Conservation (phyloP, 805 yeast genomes). For the Metschnikowia gelsemii region DNA sequence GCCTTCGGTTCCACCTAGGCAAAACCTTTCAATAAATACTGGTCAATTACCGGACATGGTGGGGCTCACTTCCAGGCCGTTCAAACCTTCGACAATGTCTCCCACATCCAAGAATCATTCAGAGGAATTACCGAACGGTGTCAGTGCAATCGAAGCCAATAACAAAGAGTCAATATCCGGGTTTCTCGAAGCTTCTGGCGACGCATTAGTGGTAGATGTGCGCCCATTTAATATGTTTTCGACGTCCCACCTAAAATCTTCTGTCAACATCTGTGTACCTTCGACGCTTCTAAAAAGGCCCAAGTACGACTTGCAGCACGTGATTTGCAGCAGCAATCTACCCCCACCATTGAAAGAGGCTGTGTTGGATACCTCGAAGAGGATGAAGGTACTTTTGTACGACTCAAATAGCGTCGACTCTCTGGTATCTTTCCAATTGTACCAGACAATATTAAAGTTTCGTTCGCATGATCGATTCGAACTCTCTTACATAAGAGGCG, state of each 20-base stretch:
- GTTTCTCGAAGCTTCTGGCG: background rate
- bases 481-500: constrained; percentile 29
- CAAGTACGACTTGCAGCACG: constrained; percentile 32
- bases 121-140: constrained; percentile 15
- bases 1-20: constrained; percentile 4
- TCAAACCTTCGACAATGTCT: constrained; percentile 9
- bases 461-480: constrained; percentile 22
- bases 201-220: constrained; percentile 32
- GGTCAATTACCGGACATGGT: background rate
- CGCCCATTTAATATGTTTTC: constrained; percentile 40
- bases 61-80: constrained; percentile 5
- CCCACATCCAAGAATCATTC: constrained; percentile 21
- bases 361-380: constrained; percentile 18
- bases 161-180: constrained; percentile 9
- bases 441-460: constrained; percentile 37
- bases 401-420: constrained; percentile 29
- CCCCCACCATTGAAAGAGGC: constrained; percentile 22
- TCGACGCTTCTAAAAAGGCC: constrained; percentile 43
- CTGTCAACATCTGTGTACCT: constrained; percentile 45
- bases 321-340: constrained; percentile 33
- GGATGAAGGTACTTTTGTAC: constrained; percentile 31
- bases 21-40: constrained; percentile 4
- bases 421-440: constrained; percentile 28
- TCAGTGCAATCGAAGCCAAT: constrained; percentile 13
- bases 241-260: constrained; percentile 27